Base-by-base conservation (phyloP, 2,329 filamentous ascomycete species). In the Fusarium odoratissimum region DNA sequence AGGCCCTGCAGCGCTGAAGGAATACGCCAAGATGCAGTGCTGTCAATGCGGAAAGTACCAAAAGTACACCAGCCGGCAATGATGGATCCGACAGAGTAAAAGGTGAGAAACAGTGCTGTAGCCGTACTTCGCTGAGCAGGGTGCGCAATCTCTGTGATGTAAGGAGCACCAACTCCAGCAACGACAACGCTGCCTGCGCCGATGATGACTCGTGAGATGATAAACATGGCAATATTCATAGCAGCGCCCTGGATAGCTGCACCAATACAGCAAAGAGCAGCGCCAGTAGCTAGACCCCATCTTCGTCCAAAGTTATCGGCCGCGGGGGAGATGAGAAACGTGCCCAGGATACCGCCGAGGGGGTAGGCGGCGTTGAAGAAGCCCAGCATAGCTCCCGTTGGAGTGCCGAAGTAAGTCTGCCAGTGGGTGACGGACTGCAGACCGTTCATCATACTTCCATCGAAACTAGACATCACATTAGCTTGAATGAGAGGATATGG, bases 361-460 rank as follows among this genome's bases (percentile, higher is more conserved):
- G 48, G 48, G 8, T 60, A 60, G 3, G 58, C 48, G 3, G 58
- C 58, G 25, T 60, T 60, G 21, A 57, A 60, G 28, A 60, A 56
- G 1, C 58, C 58, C 16, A 60, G 58, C 19, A 60, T 52, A 23
- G 58, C 58, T 14, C 58, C 58, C 5, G 30, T 57, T 13, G 37
- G 58, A 16, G 58, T 56, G 1, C 30, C 58, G 8, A 57, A 60
- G 19, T 60, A 60, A 8, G 48, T 60, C 35, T 57, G 58, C 58
- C 58, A 60, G 1, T 56, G 48, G 11, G 8, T 13, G 8, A 60
- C 58, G 0, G 58, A 60, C 58, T 60, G 37, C 1, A 60, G 37
- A 37, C 58, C 58, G 35, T 60, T 60, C 58, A 60, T 60, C 58
- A 60, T 60, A 8, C 58, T 60, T 6, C 58, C 58, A 23, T 56